Percentiles rank a stretch among this genome's conserved stretches.
Conservation (phyloP, 2,329 filamentous ascomycete species). For the Fusarium armeniacum region DNA sequence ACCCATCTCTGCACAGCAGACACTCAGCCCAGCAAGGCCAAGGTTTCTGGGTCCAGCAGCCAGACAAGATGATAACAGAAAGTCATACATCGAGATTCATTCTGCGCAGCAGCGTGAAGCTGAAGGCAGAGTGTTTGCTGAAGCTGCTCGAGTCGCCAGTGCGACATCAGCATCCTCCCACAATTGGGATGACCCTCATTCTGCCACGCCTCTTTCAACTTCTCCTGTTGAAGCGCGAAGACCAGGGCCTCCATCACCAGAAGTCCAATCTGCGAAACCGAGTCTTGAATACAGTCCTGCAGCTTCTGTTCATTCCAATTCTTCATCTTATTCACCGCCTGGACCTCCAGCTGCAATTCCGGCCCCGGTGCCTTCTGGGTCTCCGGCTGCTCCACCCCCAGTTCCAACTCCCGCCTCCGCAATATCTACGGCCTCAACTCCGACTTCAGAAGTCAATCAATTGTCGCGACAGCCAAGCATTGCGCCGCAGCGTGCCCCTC, state of each 20-base stretch:
- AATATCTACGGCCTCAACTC: constrained; percentile 15
- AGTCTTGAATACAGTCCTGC: constrained; percentile 60
- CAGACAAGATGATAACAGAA: constrained; percentile 65
- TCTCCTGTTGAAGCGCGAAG: constrained; percentile 49
- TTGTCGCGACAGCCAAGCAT: constrained; percentile 45
- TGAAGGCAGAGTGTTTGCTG: constrained; percentile 71
- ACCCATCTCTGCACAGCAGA: constrained; percentile 36
- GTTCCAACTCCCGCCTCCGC: constrained; percentile 8
- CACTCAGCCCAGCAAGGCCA: constrained; percentile 56
- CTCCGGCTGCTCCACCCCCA: constrained; percentile 8
- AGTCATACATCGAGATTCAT: constrained; percentile 70
- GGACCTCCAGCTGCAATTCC: constrained; percentile 29
- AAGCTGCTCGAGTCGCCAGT: constrained; percentile 59
- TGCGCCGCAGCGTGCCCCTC: constrained; percentile 48
- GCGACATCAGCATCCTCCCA: constrained; percentile 53
- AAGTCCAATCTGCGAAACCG: constrained; percentile 44
- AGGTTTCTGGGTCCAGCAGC: constrained; percentile 60
- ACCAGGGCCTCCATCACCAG: constrained; percentile 49
- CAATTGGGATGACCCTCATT: constrained; percentile 54
- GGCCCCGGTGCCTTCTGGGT: constrained; percentile 15
- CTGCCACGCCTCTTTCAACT: constrained; percentile 42
- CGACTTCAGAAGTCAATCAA: constrained; percentile 37
- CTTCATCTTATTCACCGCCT: constrained; percentile 51
- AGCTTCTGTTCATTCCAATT: constrained; percentile 54
- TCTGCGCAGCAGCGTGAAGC: constrained; percentile 72